Evolutionary conservation across 371 early-diverging fungal genomes (phyloP).

Genomic region (Mortierella sp.): DNA sequence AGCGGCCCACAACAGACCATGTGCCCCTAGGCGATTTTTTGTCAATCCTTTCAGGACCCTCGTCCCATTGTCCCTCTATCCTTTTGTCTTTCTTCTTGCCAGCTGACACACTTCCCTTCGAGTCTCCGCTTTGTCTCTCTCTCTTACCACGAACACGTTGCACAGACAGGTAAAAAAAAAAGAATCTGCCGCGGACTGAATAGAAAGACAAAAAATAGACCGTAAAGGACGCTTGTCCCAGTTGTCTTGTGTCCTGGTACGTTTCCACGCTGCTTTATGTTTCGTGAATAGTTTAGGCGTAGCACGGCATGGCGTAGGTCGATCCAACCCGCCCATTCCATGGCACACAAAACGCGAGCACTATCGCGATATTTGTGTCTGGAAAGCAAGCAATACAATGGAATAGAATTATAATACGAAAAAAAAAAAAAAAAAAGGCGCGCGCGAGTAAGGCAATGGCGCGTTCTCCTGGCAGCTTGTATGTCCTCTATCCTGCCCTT

Average conservation of each 20-base stretch:
- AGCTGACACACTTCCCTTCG: no score
- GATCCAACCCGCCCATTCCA: no score
- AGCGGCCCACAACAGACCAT: not conserved
- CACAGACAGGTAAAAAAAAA: slow-evolving; percentile 13
- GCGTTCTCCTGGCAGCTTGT: not conserved
- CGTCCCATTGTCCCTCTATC: not conserved
- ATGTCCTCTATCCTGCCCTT: no score
- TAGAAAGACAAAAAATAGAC: not conserved
- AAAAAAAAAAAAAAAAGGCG: not conserved
- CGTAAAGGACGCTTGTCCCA: no score
- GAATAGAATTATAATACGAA: not conserved
- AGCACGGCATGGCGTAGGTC: no score
- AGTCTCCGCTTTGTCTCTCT: not conserved
- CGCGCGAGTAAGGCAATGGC: not conserved
- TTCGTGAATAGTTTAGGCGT: no score
- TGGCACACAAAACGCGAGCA: no score
- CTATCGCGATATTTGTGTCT: not conserved
- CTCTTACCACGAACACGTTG: slow-evolving; percentile 5
- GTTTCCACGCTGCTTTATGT: no score
- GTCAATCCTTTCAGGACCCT: not conserved
- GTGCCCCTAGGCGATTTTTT: not conserved
- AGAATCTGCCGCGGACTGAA: not conserved
- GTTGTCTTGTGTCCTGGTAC: no score
- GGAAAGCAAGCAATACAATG: no score
- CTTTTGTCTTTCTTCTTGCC: not conserved